Percentiles rank a stretch among this genome's conserved stretches.
Conservation (phyloP, 257 asterid genomes). For the Fraxinus pennsylvanica region DNA sequence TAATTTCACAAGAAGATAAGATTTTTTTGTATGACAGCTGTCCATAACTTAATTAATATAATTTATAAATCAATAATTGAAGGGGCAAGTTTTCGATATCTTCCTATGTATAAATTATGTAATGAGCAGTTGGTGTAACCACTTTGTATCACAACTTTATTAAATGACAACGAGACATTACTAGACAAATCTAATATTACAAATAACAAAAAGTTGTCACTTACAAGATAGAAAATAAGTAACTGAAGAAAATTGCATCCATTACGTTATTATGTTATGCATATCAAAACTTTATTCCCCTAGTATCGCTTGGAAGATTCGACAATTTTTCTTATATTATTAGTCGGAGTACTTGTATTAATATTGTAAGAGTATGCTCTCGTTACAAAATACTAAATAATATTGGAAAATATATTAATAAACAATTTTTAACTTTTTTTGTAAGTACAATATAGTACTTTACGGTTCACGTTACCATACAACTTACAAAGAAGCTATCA, state of each 20-base stretch:
- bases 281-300: not conserved
- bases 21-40: slow-evolving; percentile 43
- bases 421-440: too few relatives aligned
- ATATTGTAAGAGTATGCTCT: too few relatives aligned
- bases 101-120: slow-evolving; percentile 14
- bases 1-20: slow-evolving; percentile 41
- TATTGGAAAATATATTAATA: too few relatives aligned
- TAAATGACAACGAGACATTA: slow-evolving; percentile 29
- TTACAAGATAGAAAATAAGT: not conserved
- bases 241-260: not conserved
- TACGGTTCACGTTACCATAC: too few relatives aligned
- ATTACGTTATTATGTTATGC: not conserved
- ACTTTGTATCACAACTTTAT: slow-evolving; percentile 35
- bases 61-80: slow-evolving; percentile 30
- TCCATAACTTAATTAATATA: slow-evolving; percentile 16
- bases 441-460: too few relatives aligned
- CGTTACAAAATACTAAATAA: too few relatives aligned
- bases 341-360: too few relatives aligned
- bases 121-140: slow-evolving; percentile 46
- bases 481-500: too few relatives aligned
- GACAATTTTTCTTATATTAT: too few relatives aligned
- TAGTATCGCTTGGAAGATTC: too few relatives aligned
- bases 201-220: slow-evolving; percentile 22
- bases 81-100: slow-evolving; percentile 10
- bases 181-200: slow-evolving; percentile 17